Evolutionary conservation across 2,329 filamentous ascomycete species (phyloP).

Genomic region (Cladophialophora bantiana): DNA sequence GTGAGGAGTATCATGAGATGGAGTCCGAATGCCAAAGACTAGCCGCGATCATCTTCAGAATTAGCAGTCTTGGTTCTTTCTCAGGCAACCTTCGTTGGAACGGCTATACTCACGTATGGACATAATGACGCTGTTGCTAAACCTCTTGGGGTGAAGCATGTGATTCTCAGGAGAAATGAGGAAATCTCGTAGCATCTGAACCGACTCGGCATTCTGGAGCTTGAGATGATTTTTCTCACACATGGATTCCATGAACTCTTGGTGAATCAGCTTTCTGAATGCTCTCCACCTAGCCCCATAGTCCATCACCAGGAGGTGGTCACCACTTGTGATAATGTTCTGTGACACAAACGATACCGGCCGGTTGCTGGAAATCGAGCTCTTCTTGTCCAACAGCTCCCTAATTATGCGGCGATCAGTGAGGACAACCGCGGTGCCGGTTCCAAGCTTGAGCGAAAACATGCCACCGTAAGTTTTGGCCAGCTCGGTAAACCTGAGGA

Average conservation of each 20-base stretch:
- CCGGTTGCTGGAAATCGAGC: slow-evolving; percentile 52
- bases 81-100: too few relatives aligned
- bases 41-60: too few relatives aligned
- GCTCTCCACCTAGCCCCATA: slow-evolving; percentile 56
- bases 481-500: slow-evolving; percentile 42
- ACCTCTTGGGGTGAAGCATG: slow-evolving; percentile 58
- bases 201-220: slow-evolving; percentile 57
- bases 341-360: slow-evolving; percentile 53
- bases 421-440: slow-evolving; percentile 51
- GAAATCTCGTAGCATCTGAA: slow-evolving; percentile 57
- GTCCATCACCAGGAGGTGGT: slow-evolving; percentile 58
- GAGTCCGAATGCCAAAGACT: slow-evolving; percentile 49
- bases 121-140: slow-evolving; percentile 57
- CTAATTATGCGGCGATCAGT: slow-evolving; percentile 51
- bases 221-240: slow-evolving; percentile 50
- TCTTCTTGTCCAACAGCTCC: slow-evolving; percentile 56
- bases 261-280: slow-evolving; percentile 55
- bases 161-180: slow-evolving; percentile 50
- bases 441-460: slow-evolving; percentile 53
- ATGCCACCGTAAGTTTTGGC: slow-evolving; percentile 51
- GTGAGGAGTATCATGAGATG: slow-evolving; percentile 44
- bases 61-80: neutral
- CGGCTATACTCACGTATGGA: slow-evolving; percentile 23
- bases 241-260: slow-evolving; percentile 55
- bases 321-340: slow-evolving; percentile 53